Base-by-base conservation (phyloP, 2,329 filamentous ascomycete genomes). In the Fusarium redolens region DNA sequence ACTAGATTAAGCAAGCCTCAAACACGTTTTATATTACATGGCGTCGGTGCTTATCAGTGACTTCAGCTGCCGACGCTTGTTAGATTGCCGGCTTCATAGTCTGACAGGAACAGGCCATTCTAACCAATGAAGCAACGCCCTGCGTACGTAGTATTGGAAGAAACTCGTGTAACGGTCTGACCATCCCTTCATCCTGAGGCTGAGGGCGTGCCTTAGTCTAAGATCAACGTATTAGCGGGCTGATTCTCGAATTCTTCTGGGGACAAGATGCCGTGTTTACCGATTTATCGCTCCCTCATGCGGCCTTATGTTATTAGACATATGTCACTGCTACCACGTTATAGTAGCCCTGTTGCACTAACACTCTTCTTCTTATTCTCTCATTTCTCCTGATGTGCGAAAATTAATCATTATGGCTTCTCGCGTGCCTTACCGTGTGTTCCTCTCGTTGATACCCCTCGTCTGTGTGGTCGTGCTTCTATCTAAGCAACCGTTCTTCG, bases 401-500 rank as follows among this genome's bases (percentile, higher is more conserved):
- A 52, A 47, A 41, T 18, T 37, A 28, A 9, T 15, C 15, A 65
- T 17, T 18, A 76, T 77, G 68, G 43, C 59, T 13, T 57, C 57
- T 41, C 48, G 33, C 18, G n/a, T 68, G 35, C 62, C 63, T 59
- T 57, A 55, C 22, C 52, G 68, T 33, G 35, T 41, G 13, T 38
- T 74, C 33, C 20, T 73, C 31, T 31, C 68, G 40, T 38, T 73
- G 35, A 22, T 69, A 38, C 30, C 54, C 4, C 35, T 72, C 13
- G 22, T 75, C 38, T 64, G 68, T 48, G 40, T 69, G 13, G 33
- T 68, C 37, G 62, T 65, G 51, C 57, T 77, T 55, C 65, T 78
- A 43, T 45, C 61, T 4, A 69, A 64, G 25, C 70, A 75, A 20
- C 68, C 76, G 14, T 71, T 69, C 43, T 71, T 75, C 37, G 65